A percentile compares a stretch with the other conserved stretches of the same genome.
Conservation (phyloP, 768 basidiomycete species). For the Paxillus ammoniavirescens region DNA sequence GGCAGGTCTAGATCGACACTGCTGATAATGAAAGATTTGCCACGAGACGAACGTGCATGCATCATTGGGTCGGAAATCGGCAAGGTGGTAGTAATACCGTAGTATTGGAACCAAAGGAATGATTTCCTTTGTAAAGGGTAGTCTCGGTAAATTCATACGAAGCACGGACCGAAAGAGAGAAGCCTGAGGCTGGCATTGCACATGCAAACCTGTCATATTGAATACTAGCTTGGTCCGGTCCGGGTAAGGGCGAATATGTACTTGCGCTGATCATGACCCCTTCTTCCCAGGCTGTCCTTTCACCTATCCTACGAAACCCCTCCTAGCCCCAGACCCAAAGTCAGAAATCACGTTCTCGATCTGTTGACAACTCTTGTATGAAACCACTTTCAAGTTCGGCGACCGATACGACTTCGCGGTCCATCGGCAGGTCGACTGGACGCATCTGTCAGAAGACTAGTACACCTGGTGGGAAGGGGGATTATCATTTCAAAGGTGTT, state of each 20-base stretch:
- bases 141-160: no score
- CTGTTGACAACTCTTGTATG: constrained; percentile 38
- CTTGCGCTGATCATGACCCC: neutral
- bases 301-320: constrained; percentile 45
- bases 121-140: no score
- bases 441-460: constrained; percentile 31
- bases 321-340: constrained; percentile 46
- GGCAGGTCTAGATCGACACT: no score
- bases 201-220: no score
- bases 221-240: constrained; percentile 47
- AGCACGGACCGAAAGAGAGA: no score
- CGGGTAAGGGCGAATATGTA: neutral
- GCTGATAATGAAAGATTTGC: no score
- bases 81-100: no score
- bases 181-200: no score
- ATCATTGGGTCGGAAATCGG: no score
- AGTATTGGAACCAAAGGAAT: no score
- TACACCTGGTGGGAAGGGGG: constrained; percentile 30
- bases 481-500: constrained; percentile 63
- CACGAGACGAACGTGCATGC: no score
- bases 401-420: constrained; percentile 63
- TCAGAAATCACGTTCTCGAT: constrained; percentile 53
- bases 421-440: constrained; percentile 48
- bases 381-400: constrained; percentile 39
- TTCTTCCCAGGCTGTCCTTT: constrained; percentile 51